phyloP scores from a whole-genome alignment of 805 yeast genomes.

The Starmera amethionina region DNA sequence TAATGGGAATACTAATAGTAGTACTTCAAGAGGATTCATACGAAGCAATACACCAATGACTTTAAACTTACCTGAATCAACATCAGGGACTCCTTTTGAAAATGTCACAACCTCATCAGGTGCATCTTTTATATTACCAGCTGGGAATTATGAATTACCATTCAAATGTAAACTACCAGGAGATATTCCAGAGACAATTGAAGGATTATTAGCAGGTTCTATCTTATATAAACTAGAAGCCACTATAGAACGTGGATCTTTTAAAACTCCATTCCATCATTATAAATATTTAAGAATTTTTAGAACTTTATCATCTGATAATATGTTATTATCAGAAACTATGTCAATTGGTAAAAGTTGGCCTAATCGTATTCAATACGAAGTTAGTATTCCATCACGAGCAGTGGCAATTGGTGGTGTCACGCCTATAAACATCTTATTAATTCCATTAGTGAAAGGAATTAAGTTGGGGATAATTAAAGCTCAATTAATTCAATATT shows the following conservation, averaged over 20 bases:
- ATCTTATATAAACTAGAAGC: slow-evolving; percentile 66
- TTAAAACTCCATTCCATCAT: slow-evolving; percentile 35
- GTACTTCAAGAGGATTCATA: slow-evolving; percentile 8
- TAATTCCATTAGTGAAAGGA: slow-evolving; percentile 77
- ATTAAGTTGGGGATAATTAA: slow-evolving; percentile 58
- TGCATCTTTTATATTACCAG: slow-evolving; percentile 32
- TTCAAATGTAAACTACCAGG: slow-evolving; percentile 79
- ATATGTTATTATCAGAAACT: slow-evolving; percentile 65
- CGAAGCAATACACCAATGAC: slow-evolving; percentile 16
- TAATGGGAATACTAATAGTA: slow-evolving; percentile 2
- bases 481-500: slow-evolving; percentile 57
- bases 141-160: slow-evolving; percentile 82
- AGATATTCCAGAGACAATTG: slow-evolving; percentile 69
- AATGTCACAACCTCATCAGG: slow-evolving; percentile 14
- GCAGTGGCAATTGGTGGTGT: slow-evolving; percentile 82
- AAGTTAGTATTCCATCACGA: slow-evolving; percentile 72
- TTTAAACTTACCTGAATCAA: slow-evolving; percentile 18
- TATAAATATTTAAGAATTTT: slow-evolving; percentile 65
- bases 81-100: slow-evolving; percentile 25
- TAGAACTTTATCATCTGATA: slow-evolving; percentile 74
- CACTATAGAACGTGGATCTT: slow-evolving; percentile 54
- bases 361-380: slow-evolving; percentile 83
- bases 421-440: slow-evolving; percentile 54
- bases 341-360: slow-evolving; percentile 86
- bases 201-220: slow-evolving; percentile 76